These are phyloP conservation scores for Rhytidiadelphus loreus DNA, from an alignment of 225 moss, liverwort and hornwort species.

Conservation along the genomic window DNA sequence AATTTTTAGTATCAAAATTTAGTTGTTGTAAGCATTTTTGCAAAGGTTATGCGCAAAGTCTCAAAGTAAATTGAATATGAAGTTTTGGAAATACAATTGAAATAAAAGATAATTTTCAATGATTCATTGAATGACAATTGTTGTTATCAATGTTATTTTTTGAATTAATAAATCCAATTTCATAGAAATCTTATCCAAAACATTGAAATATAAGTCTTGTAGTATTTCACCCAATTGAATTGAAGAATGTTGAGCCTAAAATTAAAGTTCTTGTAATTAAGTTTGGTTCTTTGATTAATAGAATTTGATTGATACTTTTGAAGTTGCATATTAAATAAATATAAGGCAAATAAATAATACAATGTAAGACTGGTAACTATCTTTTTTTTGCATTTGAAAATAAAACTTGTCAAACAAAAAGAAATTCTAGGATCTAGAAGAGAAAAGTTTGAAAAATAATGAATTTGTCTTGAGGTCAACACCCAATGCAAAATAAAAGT, in stretches of 20 bases:
- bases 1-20: neutral
- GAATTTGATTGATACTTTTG: neutral
- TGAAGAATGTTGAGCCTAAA: neutral
- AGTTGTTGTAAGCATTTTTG: neutral
- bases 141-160: neutral
- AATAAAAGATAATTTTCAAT: neutral
- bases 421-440: neutral
- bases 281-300: too few relatives aligned
- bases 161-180: neutral
- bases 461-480: neutral
- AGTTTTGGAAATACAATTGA: neutral
- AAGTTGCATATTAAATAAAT: fast-evolving
- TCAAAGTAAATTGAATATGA: neutral
- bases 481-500: neutral
- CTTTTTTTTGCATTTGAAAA: neutral
- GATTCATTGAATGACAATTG: neutral
- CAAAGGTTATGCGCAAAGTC: neutral
- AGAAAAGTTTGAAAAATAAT: neutral
- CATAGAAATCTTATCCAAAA: neutral
- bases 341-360: neutral
- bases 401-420: neutral
- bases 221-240: fast-evolving
- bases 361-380: neutral
- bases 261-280: neutral
- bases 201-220: neutral